Evolutionary conservation across 1,284 basidiomycete species (phyloP), one percentile per base, ranked within the genome.

Genomic region (Pisolithus thermaeus): DNA sequence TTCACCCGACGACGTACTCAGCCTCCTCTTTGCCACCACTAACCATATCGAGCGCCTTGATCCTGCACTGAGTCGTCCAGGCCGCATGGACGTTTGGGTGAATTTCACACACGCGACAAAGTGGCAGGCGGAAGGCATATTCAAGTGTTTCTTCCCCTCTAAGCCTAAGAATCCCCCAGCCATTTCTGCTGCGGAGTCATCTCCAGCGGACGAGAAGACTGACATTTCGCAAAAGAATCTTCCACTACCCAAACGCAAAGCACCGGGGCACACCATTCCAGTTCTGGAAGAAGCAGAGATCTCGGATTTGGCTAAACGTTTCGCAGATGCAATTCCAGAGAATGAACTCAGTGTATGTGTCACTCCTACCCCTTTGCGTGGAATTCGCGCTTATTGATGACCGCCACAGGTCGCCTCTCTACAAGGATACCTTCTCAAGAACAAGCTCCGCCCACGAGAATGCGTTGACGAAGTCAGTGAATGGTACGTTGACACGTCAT

Each of bases 121-220:
- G 64, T 87, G 83, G 81, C 90, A 92, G 63, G 90, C 89, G 25
- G 87, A 90, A 69, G 88, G 87, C 49, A 89, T 91, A 64, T 93
- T 91, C 81, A 89, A 90, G 66, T 90, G 88, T 67, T 93, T 92
- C 79, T 92, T 92, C 82, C 90, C 90, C 1, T 82, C 67, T 65
- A 82, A 80, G 62, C 67, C 65, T 12, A 32, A 28, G 40, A 37
- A 35, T 35, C 47, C 55, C 12, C 38, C 54, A 7, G 41, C 56
- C 6, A 49, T 58, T 20, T 56, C 62, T 3, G 56, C 71, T 32
- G 49, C 40, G 39, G 49, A 57, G 46, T 53, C 65, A 12, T 12
- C 47, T 46, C 53, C 66, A 22, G 52, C 66, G 23, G 49, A 64
- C n/a, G 56, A 70, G 32, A 54, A 65, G 28, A 58, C 67, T 12